Percentiles rank a stretch among this genome's conserved stretches.
phyloP scores from a whole-genome alignment of 176 grass and related monocot species.

The Phoenix dactylifera region DNA sequence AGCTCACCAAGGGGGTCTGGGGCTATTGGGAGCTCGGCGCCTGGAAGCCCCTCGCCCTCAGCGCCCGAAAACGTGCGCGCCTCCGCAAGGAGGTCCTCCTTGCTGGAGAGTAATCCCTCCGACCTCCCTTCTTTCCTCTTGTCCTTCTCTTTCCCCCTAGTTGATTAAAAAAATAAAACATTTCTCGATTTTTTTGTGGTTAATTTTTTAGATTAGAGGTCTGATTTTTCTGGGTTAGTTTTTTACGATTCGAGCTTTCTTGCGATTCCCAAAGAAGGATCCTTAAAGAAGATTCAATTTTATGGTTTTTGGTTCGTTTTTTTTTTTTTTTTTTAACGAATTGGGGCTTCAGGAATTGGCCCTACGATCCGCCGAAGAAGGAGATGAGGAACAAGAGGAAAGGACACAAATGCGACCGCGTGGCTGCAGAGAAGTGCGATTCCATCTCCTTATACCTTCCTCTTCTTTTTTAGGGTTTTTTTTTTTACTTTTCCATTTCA shows the following conservation, averaged over 20 bases:
- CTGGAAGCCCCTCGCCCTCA: constrained; percentile 78
- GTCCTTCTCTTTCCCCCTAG: background rate
- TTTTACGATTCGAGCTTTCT: no score
- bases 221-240: no score
- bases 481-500: background rate
- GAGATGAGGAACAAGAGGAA: constrained; percentile 41
- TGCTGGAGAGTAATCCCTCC: constrained; percentile 34
- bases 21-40: constrained; percentile 94
- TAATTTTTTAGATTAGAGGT: background rate
- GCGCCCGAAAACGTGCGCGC: constrained; percentile 64
- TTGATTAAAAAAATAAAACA: background rate
- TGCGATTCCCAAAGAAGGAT: no score
- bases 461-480: background rate
- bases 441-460: background rate
- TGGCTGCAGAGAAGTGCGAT: constrained; percentile 37
- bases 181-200: background rate
- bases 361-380: constrained; percentile 34
- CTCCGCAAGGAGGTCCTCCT: constrained; percentile 86
- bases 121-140: background rate
- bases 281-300: no score
- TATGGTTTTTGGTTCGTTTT: background rate
- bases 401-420: constrained; percentile 43
- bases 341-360: constrained; percentile 27
- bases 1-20: constrained; percentile 62
- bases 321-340: background rate